Percentiles rank a stretch among this genome's conserved stretches.
phyloP scores from a whole-genome alignment of 2,329 filamentous ascomycete genomes.

The Pseudomassariella vexata region DNA sequence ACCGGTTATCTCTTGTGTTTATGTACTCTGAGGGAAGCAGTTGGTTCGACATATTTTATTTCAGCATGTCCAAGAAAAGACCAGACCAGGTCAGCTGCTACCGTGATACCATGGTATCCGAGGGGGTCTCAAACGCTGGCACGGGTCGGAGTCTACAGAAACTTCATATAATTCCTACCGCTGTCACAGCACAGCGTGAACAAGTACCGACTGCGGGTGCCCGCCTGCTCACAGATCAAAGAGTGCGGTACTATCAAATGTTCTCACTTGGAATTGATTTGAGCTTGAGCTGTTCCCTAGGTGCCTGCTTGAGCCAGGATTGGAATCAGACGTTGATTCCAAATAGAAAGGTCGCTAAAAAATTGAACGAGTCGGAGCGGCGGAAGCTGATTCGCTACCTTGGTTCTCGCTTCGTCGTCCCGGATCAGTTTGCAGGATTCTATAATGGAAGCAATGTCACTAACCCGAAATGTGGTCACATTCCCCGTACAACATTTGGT shows the following conservation, averaged over 20 bases:
- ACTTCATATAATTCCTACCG: conserved; percentile 14
- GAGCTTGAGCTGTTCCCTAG: conserved; percentile 33
- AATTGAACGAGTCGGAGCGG: conserved; percentile 1
- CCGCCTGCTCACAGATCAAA: conserved; percentile 23
- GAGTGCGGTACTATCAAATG: conserved; percentile 41
- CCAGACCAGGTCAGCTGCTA: conserved; percentile 16
- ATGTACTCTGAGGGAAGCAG: conserved; percentile 18
- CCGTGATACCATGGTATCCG: conserved; percentile 12
- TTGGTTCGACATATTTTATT: conserved; percentile 20
- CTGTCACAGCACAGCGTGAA: conserved; percentile 16
- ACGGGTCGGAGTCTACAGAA: conserved; percentile 9
- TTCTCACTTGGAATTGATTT: conserved; percentile 36
- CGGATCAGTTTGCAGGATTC: conserved; percentile 13
- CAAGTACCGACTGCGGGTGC: conserved; percentile 7
- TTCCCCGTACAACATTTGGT: no score
- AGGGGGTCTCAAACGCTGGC: conserved; percentile 1
- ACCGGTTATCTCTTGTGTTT: conserved; percentile 15
- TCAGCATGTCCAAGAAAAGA: conserved; percentile 14
- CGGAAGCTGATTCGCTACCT: conserved; percentile 11
- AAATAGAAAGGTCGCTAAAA: conserved; percentile 8
- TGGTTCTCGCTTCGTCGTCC: conserved; percentile 15
- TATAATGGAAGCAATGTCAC: conserved; percentile 1
- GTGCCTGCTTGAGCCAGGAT: conserved; percentile 12
- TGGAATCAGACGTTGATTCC: conserved; percentile 11
- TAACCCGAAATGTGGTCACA: no score